phyloP scores from a whole-genome alignment of 2,329 filamentous ascomycete species.

The Hymenoscyphus repandus region DNA sequence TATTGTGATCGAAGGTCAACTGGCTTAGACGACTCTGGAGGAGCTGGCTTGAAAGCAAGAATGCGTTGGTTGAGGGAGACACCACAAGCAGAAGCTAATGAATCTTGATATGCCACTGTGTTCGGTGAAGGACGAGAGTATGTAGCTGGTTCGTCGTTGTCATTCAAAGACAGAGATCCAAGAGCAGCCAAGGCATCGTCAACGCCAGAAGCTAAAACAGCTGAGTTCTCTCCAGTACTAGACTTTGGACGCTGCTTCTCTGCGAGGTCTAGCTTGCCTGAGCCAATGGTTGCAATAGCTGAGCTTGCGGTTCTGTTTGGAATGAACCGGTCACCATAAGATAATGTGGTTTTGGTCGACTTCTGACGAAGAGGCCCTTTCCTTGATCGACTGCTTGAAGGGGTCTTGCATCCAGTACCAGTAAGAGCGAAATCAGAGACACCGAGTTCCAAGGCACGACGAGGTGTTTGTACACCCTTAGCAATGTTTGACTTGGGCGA shows the following conservation, averaged over 20 bases:
- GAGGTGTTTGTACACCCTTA: conserved; percentile 66
- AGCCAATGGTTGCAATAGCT: conserved; percentile 74
- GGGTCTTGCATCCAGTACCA: conserved; percentile 70
- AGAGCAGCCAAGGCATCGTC: conserved; percentile 77
- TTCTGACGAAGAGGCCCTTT: conserved; percentile 50
- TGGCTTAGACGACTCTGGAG: conserved; percentile 97
- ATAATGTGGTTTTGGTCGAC: conserved; percentile 68
- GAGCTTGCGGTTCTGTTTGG: conserved; percentile 90
- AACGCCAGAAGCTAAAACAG: conserved; percentile 63
- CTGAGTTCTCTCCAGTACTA: conserved; percentile 64
- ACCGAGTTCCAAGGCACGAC: conserved; percentile 78
- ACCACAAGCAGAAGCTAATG: conserved; percentile 83
- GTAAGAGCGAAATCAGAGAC: conserved; percentile 90
- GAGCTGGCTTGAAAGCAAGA: conserved; percentile 94
- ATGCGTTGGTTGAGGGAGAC: conserved; percentile 93
- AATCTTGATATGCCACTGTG: conserved; percentile 86
- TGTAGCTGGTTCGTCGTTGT: conserved; percentile 61
- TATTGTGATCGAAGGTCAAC: conserved; percentile 97
- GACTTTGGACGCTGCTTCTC: conserved; percentile 71
- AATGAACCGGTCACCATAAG: conserved; percentile 89
- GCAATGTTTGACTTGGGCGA: conserved; percentile 98
- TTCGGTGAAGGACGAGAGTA: conserved; percentile 81
- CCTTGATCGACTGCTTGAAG: conserved; percentile 49
- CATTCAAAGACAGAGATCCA: conserved; percentile 69
- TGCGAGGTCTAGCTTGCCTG: conserved; percentile 71